A percentile compares a stretch with the other conserved stretches of the same genome.
phyloP scores from a whole-genome alignment of 2,329 filamentous ascomycete genomes.

The Aspergillus fijiensis region DNA sequence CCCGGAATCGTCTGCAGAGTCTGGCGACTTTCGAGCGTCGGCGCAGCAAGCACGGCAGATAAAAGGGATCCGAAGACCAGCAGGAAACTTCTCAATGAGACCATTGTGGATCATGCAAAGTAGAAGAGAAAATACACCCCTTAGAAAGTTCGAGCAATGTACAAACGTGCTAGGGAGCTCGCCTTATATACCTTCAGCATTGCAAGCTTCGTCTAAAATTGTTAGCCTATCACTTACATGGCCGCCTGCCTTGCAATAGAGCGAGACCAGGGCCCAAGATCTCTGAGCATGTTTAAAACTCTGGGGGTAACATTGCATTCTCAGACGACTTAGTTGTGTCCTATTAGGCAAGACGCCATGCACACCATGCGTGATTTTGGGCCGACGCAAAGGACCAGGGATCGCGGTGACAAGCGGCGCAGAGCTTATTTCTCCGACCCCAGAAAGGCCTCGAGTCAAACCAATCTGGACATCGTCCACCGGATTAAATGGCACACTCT shows the following conservation, averaged over 20 bases:
- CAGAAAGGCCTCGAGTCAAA: neutral
- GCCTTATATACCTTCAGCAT: neutral
- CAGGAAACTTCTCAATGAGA: constrained; percentile 22
- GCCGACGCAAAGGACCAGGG: constrained; percentile 11
- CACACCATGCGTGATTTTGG: constrained; percentile 5
- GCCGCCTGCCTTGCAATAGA: constrained; percentile 5
- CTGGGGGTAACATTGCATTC: constrained; percentile 26
- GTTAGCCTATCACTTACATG: constrained; percentile 6
- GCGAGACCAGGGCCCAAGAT: constrained; percentile 11
- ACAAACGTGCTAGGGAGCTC: neutral
- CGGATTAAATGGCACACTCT: neutral
- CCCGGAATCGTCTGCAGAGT: constrained; percentile 19
- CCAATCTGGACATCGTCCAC: neutral
- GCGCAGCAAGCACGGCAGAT: constrained; percentile 22
- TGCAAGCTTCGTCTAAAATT: neutral
- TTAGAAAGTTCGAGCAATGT: neutral
- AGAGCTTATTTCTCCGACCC: neutral
- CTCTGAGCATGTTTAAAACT: constrained; percentile 15
- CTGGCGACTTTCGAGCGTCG: constrained; percentile 14
- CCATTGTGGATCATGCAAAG: constrained; percentile 14
- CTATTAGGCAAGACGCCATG: constrained; percentile 18
- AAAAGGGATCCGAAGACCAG: constrained; percentile 25
- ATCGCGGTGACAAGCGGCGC: neutral
- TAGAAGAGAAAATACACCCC: neutral
- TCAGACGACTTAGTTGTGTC: constrained; percentile 20